These are phyloP conservation scores for Aspergillus nomiae DNA, from an alignment of 2,329 filamentous ascomycete genomes.

Conservation along the genomic window DNA sequence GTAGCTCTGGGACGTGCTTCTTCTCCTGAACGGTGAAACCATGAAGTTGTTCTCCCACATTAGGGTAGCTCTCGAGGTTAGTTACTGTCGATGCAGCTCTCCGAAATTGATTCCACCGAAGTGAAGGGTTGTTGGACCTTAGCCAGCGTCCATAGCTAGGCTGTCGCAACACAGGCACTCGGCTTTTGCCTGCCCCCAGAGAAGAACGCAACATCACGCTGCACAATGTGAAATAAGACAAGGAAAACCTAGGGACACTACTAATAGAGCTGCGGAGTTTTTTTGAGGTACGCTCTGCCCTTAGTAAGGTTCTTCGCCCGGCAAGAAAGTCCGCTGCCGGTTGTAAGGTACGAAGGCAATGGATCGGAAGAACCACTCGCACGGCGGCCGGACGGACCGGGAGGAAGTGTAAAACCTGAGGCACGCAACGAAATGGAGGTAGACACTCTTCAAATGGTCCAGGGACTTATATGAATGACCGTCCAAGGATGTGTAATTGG, in stretches of 20 bases:
- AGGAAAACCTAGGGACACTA: background rate
- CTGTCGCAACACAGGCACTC: slow-evolving; percentile 24
- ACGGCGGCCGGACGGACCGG: slow-evolving; percentile 6
- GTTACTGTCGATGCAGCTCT: slow-evolving; percentile 63
- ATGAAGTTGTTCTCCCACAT: slow-evolving; percentile 81
- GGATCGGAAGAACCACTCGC: background rate
- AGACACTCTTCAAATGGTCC: background rate
- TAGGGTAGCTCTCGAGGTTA: slow-evolving; percentile 73
- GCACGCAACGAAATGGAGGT: background rate
- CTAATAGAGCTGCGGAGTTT: background rate
- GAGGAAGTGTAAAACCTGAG: background rate
- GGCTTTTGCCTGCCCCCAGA: slow-evolving; percentile 28
- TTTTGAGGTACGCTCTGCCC: background rate
- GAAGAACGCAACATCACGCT: slow-evolving; percentile 37
- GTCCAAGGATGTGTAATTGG: background rate
- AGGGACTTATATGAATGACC: background rate
- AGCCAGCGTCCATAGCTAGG: slow-evolving; percentile 22
- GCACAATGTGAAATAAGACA: background rate
- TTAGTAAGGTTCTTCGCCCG: background rate
- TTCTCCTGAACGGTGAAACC: slow-evolving; percentile 88
- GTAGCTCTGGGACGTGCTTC: slow-evolving; percentile 91
- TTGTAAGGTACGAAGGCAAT: slow-evolving; percentile 3
- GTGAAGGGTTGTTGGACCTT: slow-evolving; percentile 17
- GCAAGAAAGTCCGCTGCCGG: background rate
- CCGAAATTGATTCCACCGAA: slow-evolving; percentile 19